Evolutionary conservation across 1,139 yeast genomes (phyloP).

Genomic region (Zygoascus sp.): DNA sequence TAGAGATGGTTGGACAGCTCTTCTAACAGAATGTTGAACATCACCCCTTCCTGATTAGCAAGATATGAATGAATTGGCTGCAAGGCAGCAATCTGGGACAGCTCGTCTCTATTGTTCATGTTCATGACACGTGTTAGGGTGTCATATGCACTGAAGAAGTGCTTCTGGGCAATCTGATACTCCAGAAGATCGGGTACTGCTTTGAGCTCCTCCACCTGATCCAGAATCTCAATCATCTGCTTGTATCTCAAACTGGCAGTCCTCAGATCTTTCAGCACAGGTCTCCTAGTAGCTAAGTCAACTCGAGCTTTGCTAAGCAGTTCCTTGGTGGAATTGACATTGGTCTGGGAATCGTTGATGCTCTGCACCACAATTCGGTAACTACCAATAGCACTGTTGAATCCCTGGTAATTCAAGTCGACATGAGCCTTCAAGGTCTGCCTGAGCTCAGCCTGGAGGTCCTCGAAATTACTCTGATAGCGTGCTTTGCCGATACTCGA

Average conservation of each 20-base stretch:
- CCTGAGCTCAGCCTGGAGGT: slow-evolving; percentile 53
- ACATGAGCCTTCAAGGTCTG: slow-evolving; percentile 64
- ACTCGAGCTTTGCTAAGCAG: slow-evolving; percentile 47
- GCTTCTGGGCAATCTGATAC: slow-evolving; percentile 57
- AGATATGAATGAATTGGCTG: slow-evolving; percentile 54
- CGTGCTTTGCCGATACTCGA: slow-evolving; percentile 87
- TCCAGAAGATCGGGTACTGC: slow-evolving; percentile 63
- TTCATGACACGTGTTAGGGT: slow-evolving; percentile 54
- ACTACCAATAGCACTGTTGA: slow-evolving; percentile 76
- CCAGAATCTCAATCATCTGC: slow-evolving; percentile 67
- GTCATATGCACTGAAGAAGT: slow-evolving; percentile 64
- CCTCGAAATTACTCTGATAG: slow-evolving; percentile 52
- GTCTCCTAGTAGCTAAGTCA: slow-evolving; percentile 53
- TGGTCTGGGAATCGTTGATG: slow-evolving; percentile 54
- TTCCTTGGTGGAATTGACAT: slow-evolving; percentile 47
- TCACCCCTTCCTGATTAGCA: slow-evolving; percentile 52
- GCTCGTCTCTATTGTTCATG: slow-evolving; percentile 52
- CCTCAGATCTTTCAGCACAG: slow-evolving; percentile 59
- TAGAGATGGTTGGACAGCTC: slow-evolving; percentile 73
- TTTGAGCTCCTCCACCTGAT: slow-evolving; percentile 60
- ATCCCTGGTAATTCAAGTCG: slow-evolving; percentile 73
- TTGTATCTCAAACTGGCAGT: slow-evolving; percentile 57
- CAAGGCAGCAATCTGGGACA: slow-evolving; percentile 63
- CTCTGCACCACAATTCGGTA: slow-evolving; percentile 59
- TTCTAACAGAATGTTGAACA: slow-evolving; percentile 70